Percentiles rank a stretch among this genome's conserved stretches.
phyloP scores from a whole-genome alignment of 2,329 filamentous ascomycete genomes.

The Nothophaeocryptopus gaeumannii region DNA sequence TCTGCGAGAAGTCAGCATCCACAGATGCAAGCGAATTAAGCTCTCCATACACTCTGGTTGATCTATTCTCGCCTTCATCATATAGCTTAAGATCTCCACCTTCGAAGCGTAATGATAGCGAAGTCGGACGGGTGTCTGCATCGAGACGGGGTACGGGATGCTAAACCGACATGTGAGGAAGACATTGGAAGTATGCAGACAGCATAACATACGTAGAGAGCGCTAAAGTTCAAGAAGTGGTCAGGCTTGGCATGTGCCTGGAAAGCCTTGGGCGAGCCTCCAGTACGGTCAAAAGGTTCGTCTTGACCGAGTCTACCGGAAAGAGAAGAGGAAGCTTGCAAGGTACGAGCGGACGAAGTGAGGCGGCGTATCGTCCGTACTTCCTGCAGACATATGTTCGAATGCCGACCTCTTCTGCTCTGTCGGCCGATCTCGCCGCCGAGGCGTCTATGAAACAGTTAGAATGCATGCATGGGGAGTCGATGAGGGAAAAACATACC shows the following conservation, averaged over 20 bases:
- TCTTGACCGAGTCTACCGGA: slow-evolving; percentile 14
- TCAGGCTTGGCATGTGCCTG: slow-evolving; percentile 18
- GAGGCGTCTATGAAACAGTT: no score
- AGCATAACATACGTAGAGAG: slow-evolving; percentile 14
- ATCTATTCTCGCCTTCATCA: slow-evolving; percentile 16
- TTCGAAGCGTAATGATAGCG: slow-evolving; percentile 14
- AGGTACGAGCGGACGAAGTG: no score
- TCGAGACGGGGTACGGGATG: slow-evolving; percentile 20
- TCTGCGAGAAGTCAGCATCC: slow-evolving; percentile 10
- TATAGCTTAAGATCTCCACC: slow-evolving; percentile 19
- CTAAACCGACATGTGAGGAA: not conserved
- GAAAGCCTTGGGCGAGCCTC: slow-evolving; percentile 14
- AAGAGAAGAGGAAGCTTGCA: no score
- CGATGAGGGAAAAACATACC: no score
- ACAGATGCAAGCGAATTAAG: not conserved
- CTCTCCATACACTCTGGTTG: slow-evolving; percentile 15
- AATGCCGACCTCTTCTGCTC: no score
- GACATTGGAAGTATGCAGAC: no score
- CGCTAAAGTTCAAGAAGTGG: slow-evolving; percentile 10
- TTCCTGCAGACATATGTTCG: no score
- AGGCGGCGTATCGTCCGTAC: no score
- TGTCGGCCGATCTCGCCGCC: no score
- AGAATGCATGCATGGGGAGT: no score
- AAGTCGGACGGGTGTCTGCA: slow-evolving; percentile 6
- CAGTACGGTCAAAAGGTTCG: slow-evolving; percentile 17